phyloP scores from a whole-genome alignment of 306 rosid species.

The Morella rubra region DNA sequence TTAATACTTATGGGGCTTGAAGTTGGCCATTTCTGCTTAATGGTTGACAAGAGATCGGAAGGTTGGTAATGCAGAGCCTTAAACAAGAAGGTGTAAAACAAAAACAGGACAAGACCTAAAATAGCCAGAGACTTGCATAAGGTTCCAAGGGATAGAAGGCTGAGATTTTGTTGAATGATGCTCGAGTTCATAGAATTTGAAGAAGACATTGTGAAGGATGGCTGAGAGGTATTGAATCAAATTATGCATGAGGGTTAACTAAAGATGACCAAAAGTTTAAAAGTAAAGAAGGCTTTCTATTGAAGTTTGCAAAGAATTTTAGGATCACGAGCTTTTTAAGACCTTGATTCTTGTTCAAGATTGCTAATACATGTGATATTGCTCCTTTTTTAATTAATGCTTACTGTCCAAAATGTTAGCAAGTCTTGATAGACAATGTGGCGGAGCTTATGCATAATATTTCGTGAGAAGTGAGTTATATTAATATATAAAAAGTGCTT shows the following conservation, averaged over 20 bases:
- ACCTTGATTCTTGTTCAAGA: too few relatives aligned
- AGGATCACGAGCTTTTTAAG: too few relatives aligned
- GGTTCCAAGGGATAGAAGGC: constrained; percentile 15
- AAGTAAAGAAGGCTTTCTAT: not conserved
- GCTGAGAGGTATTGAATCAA: not conserved
- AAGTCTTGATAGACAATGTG: too few relatives aligned
- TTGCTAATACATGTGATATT: too few relatives aligned
- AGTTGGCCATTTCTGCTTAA: constrained; percentile 22
- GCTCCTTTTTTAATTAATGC: too few relatives aligned
- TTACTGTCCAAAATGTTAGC: too few relatives aligned
- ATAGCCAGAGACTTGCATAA: constrained; percentile 29
- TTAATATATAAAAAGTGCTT: too few relatives aligned
- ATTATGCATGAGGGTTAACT: not conserved
- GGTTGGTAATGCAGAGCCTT: constrained; percentile 22
- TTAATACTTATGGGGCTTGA: not conserved
- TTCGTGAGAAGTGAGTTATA: too few relatives aligned
- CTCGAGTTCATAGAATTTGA: not conserved
- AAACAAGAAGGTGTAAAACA: constrained; percentile 27
- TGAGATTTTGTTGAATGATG: constrained; percentile 15
- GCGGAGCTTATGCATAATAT: too few relatives aligned
- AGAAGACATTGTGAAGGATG: constrained; percentile 27
- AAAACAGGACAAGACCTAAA: constrained; percentile 27
- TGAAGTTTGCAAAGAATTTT: too few relatives aligned
- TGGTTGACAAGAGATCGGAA: constrained; percentile 22
- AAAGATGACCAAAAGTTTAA: not conserved